Percentiles rank a stretch among this genome's conserved stretches.
Evolutionary conservation across 2,329 filamentous ascomycete genomes (phyloP).

Genomic region (Trichothecium sympodiale): DNA sequence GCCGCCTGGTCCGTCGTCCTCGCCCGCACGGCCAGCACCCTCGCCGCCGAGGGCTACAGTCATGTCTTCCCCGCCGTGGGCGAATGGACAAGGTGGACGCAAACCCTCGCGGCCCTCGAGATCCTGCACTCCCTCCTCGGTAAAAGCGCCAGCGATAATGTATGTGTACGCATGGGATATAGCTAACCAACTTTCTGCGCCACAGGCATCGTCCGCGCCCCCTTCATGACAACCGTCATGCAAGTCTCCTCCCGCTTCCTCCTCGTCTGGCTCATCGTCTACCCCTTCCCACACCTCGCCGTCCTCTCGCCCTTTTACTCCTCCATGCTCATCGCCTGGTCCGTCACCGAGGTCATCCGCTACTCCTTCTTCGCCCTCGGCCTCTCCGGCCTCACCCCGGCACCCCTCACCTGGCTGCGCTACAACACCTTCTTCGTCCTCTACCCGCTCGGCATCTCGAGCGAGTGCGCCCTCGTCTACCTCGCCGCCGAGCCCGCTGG

Average conservation of each 20-base stretch:
- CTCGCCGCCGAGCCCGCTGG: constrained; percentile 55
- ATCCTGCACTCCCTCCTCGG: constrained; percentile 70
- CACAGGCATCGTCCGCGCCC: constrained; percentile 72
- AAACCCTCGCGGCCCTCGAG: constrained; percentile 76
- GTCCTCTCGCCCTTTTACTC: constrained; percentile 49
- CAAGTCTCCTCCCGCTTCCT: constrained; percentile 82
- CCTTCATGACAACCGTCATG: constrained; percentile 75
- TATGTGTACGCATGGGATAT: too few relatives aligned
- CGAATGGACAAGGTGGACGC: constrained; percentile 64
- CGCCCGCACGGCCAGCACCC: constrained; percentile 47
- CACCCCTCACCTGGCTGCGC: constrained; percentile 64
- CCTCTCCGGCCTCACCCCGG: constrained; percentile 50
- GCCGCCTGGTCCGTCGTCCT: constrained; percentile 71
- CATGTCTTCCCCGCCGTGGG: constrained; percentile 52
- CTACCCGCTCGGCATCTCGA: constrained; percentile 83
- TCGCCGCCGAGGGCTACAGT: constrained; percentile 41
- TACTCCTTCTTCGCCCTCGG: constrained; percentile 84
- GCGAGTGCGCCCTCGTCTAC: constrained; percentile 75
- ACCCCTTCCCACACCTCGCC: constrained; percentile 59
- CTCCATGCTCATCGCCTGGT: constrained; percentile 79
- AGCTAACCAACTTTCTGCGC: constrained; percentile 1
- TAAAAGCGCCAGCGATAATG: too few relatives aligned
- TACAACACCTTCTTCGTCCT: constrained; percentile 91
- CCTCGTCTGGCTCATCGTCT: constrained; percentile 77
- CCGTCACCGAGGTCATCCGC: constrained; percentile 80